Conservation (phyloP, 1,139 yeast genomes). For the Zygosaccharomyces pseudobailii region DNA sequence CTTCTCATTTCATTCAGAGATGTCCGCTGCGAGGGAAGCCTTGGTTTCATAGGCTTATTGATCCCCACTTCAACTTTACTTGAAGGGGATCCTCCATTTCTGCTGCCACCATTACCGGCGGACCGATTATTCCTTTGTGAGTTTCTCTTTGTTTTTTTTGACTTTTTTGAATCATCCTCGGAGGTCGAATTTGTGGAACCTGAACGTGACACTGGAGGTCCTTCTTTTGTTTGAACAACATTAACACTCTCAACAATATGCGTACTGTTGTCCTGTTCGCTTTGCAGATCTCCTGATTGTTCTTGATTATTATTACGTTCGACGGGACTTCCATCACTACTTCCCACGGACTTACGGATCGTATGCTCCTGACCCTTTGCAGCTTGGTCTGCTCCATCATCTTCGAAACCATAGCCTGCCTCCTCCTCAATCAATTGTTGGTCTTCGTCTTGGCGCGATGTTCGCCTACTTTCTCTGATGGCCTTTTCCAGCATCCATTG, state of each 20-base stretch:
- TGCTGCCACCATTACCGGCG: conserved; percentile 9
- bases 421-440: conserved; percentile 10
- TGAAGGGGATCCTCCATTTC: not conserved
- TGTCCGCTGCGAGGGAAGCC: conserved; percentile 71
- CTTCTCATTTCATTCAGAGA: conserved; percentile 78
- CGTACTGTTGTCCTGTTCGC: not conserved
- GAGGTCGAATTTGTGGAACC: conserved; percentile 12
- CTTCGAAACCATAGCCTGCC: conserved; percentile 17
- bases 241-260: not conserved
- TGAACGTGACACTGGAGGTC: conserved; percentile 4
- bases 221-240: not conserved
- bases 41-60: conserved; percentile 72
- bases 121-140: conserved; percentile 14
- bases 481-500: conserved; percentile 38
- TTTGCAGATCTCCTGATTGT: not conserved
- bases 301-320: not conserved
- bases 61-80: conserved; percentile 35
- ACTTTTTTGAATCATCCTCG: conserved; percentile 13
- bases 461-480: conserved; percentile 36
- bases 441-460: conserved; percentile 22
- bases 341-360: not conserved
- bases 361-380: not conserved
- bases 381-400: conserved; percentile 5
- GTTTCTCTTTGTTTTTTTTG: conserved; percentile 11
- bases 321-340: not conserved